Conservation (phyloP, 306 rosid species). For the Begonia loranthoides region DNA sequence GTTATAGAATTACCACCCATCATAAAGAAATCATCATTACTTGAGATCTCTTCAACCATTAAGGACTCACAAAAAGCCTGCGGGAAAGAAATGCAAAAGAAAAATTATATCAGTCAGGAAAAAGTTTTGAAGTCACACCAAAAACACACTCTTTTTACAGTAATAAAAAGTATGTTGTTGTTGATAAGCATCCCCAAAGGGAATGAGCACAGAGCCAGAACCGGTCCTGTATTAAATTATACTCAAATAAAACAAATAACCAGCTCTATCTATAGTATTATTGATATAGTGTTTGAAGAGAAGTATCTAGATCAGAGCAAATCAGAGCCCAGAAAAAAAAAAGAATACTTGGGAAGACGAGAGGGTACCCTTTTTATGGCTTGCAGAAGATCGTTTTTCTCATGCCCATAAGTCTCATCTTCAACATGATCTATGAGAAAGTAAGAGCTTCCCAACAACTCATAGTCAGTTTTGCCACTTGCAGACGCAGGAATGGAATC, state of each 20-base stretch:
- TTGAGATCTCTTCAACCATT: constrained; percentile 46
- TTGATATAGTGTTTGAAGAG: too few species aligned
- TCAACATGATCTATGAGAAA: constrained; percentile 19
- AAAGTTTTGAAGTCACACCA: too few species aligned
- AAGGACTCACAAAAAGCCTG: constrained; percentile 63
- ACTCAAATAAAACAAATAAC: too few species aligned
- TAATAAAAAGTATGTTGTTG: too few species aligned
- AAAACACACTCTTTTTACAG: too few species aligned
- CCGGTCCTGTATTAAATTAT: too few species aligned
- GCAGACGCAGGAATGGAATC: constrained; percentile 60
- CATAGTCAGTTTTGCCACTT: constrained; percentile 73
- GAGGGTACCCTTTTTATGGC: constrained; percentile 44
- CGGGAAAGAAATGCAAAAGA: constrained; percentile 4
- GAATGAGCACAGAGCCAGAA: too few species aligned
- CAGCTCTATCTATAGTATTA: too few species aligned
- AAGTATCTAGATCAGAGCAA: too few species aligned
- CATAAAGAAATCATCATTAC: constrained; percentile 62
- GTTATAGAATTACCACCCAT: constrained; percentile 83
- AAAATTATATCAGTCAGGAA: too few species aligned
- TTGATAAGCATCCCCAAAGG: too few species aligned
- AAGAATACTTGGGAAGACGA: not conserved
- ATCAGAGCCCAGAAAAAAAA: too few species aligned
- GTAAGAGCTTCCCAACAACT: constrained; percentile 28
- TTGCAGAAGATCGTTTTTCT: constrained; percentile 37
- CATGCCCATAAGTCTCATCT: constrained; percentile 22